These are phyloP conservation scores for Calendula officinalis DNA, from an alignment of 129 eudicot species.

Conservation along the genomic window DNA sequence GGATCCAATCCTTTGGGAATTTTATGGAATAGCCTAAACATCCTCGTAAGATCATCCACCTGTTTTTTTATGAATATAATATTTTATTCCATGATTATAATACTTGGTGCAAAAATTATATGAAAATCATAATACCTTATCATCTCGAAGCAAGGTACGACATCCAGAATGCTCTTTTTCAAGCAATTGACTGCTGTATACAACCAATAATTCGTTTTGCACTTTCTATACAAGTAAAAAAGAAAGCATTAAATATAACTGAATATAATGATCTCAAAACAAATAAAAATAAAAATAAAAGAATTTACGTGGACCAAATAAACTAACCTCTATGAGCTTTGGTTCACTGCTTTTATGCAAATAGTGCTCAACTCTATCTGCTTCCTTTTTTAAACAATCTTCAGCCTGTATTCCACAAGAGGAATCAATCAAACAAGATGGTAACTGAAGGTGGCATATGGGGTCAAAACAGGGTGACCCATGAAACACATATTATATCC, in stretches of 20 bases:
- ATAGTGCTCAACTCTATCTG: constrained; percentile 76
- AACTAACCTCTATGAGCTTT: constrained; percentile 74
- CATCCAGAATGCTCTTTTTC: constrained; percentile 90
- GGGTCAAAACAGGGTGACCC: too few relatives aligned
- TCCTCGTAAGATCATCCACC: constrained; percentile 78
- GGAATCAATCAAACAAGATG: not conserved
- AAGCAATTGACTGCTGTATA: constrained; percentile 52
- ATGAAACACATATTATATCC: too few relatives aligned
- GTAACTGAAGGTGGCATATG: too few relatives aligned
- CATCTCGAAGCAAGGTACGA: constrained; percentile 63
- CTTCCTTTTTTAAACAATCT: constrained; percentile 75
- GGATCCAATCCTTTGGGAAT: constrained; percentile 71
- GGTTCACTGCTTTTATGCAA: constrained; percentile 72
- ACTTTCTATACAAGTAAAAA: constrained; percentile 45
- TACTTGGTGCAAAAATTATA: constrained; percentile 1
- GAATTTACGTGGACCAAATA: not conserved
- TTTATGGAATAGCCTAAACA: constrained; percentile 71
- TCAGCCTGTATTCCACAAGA: constrained; percentile 51
- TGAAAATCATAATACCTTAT: constrained; percentile 47
- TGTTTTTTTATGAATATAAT: constrained; percentile 22
- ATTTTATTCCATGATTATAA: not conserved
- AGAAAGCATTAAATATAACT: not conserved
- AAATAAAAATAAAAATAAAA: not conserved
- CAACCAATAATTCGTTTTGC: constrained; percentile 62
- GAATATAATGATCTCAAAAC: not conserved